Evolutionary conservation across 805 yeast genomes (phyloP).

Genomic region (Suhomyces prunicola): DNA sequence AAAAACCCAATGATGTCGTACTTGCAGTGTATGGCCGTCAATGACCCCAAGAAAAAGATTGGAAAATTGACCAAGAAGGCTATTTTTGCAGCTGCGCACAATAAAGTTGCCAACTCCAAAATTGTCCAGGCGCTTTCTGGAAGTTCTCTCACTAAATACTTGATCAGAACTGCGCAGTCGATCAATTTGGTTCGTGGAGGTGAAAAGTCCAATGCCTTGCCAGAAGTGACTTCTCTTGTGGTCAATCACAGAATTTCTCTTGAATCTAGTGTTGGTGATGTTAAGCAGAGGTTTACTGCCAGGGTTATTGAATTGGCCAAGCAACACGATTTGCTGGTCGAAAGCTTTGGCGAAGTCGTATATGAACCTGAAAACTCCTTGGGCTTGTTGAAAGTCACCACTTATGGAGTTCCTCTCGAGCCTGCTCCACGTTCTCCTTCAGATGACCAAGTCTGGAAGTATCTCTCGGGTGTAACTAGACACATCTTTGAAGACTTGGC

Average conservation of each 20-base stretch:
- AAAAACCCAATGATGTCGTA: conserved; percentile 59
- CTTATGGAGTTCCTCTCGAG: conserved; percentile 22
- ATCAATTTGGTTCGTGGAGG: conserved; percentile 35
- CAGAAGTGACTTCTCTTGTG: conserved; percentile 27
- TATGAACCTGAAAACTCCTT: conserved; percentile 8
- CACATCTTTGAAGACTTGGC: conserved; percentile 58
- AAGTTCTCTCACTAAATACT: conserved; percentile 22
- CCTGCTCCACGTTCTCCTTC: conserved; percentile 48
- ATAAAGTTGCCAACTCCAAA: conserved; percentile 30
- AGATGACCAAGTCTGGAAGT: conserved; percentile 16
- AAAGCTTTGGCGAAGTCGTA: conserved; percentile 18
- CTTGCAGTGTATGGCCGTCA: conserved; percentile 63
- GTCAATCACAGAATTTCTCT: conserved; percentile 37
- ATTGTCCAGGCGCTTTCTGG: conserved; percentile 17
- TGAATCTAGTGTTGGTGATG: conserved; percentile 23
- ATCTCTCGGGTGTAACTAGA: conserved; percentile 60
- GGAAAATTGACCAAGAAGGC: conserved; percentile 22
- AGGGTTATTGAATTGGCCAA: conserved; percentile 26
- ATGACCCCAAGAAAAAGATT: conserved; percentile 27
- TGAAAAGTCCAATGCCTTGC: conserved; percentile 40
- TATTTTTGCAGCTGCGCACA: conserved; percentile 35
- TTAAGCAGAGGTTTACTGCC: conserved; percentile 17
- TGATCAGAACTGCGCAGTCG: conserved; percentile 33
- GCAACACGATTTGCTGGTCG: conserved; percentile 24
- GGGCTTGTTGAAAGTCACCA: conserved; percentile 15